Percentiles rank a stretch among this genome's conserved stretches.
These are phyloP conservation scores for Asclepias syriaca DNA, from an alignment of 257 asterid species.

Conservation along the genomic window DNA sequence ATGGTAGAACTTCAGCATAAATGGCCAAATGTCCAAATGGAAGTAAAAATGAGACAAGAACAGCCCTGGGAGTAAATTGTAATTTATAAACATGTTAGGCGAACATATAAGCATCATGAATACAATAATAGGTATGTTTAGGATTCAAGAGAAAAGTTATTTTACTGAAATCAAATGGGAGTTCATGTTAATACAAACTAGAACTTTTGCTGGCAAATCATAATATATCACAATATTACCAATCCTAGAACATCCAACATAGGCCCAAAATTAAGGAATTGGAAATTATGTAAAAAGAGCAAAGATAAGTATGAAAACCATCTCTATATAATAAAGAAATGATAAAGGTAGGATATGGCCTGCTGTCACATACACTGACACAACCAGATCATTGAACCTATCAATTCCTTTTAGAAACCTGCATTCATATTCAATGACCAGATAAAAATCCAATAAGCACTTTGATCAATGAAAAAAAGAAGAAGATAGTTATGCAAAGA, in stretches of 20 bases:
- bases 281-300: background rate
- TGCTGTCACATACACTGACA: slow-evolving; percentile 91
- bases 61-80: background rate
- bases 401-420: slow-evolving; percentile 82
- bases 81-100: background rate
- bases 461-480: background rate
- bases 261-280: no score
- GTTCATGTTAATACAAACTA: background rate
- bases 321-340: background rate
- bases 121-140: background rate
- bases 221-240: background rate
- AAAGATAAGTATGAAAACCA: background rate
- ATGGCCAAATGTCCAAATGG: background rate
- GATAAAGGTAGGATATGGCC: slow-evolving; percentile 84
- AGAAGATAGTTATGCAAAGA: background rate
- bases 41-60: background rate
- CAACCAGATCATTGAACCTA: slow-evolving; percentile 87
- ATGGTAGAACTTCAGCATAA: background rate
- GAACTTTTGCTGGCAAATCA: background rate
- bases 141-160: background rate
- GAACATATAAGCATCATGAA: background rate
- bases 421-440: slow-evolving; percentile 18
- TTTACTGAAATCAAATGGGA: background rate
- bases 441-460: background rate
- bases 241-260: background rate